Base-by-base conservation (phyloP, 352 stramenopile genomes). In the Pythium aquatile region DNA sequence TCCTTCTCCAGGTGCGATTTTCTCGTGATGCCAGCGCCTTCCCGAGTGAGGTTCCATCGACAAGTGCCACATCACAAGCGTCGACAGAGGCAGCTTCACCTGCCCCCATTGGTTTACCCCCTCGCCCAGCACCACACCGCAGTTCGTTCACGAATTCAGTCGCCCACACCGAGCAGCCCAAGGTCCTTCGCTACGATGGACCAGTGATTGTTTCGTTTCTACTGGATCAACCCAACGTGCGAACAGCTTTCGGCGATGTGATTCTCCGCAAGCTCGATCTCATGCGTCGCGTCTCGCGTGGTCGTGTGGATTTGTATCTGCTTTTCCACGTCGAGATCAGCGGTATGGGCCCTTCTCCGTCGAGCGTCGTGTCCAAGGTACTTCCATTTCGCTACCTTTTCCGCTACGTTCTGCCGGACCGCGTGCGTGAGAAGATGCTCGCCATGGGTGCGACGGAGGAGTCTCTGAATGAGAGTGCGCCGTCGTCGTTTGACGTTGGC, bases 261-360 rank as follows among this genome's bases (percentile, higher is more conserved):
- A 70, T 84, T 17, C 72, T 96, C n/a, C 79, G 90, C 24, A 92
- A 94, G 70, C 81, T 96, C 49, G 85, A 94, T 58, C 73, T 96
- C 20, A 77, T 94, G 63, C 79, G 85, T 5, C 76, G 79, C 37
- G 67, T 81, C 33, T 55, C 61, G 13, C 73, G 77, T 40, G 83
- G 78, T 20, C 75, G 72, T 29, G 62, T 90, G 20, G 83, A 93
- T 24, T 80, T 93, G 39, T 93, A 81, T 58, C 61, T 96, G 46
- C 78, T 94, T 2, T 93, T 93, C 61, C 81, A 92, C 58, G 81
- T 91, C 32, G 73, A 91, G 37, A 71, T 87, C 58, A 73, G 70
- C 3, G 61, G 56, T 14, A 9, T 61, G 20, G 61, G 46, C 13
- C 6, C n/a, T n/a, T 70, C 74, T 58, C 73, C 76, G 1, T 64